phyloP scores from a whole-genome alignment of 306 rosid genomes.

The Quercus variabilis region DNA sequence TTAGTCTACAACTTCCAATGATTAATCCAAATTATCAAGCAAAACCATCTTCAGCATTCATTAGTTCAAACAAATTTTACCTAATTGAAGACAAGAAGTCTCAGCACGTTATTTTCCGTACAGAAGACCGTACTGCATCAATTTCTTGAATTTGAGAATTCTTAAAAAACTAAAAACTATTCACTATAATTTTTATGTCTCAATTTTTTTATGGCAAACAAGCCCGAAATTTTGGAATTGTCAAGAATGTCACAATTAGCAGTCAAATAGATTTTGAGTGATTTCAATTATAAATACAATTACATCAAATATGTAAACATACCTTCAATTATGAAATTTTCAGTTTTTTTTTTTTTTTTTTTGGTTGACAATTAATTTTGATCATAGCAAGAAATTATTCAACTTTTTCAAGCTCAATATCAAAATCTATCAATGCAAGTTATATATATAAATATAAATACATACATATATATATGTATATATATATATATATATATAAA shows the following conservation, averaged over 20 bases:
- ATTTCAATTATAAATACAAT: neutral
- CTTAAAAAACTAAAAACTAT: neutral
- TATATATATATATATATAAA: too few relatives aligned
- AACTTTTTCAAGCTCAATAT: too few relatives aligned
- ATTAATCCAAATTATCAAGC: neutral
- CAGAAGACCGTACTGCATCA: neutral
- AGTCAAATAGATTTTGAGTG: neutral
- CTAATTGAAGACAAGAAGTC: neutral
- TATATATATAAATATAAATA: too few relatives aligned
- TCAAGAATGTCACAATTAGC: conserved; percentile 2
- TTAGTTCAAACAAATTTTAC: neutral
- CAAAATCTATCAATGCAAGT: too few relatives aligned
- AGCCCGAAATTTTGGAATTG: neutral
- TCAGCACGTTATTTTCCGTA: neutral
- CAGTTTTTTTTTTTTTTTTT: too few relatives aligned
- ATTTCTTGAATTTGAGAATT: neutral
- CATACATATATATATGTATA: too few relatives aligned
- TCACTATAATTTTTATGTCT: neutral
- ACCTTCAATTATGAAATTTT: too few relatives aligned
- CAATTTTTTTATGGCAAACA: neutral
- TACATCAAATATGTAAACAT: neutral
- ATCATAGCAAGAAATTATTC: too few relatives aligned
- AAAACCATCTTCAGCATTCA: neutral
- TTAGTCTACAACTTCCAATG: neutral
- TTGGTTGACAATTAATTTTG: too few relatives aligned